Base-by-base conservation (phyloP, 768 basidiomycete genomes). In the Lactifluus subvellereus region DNA sequence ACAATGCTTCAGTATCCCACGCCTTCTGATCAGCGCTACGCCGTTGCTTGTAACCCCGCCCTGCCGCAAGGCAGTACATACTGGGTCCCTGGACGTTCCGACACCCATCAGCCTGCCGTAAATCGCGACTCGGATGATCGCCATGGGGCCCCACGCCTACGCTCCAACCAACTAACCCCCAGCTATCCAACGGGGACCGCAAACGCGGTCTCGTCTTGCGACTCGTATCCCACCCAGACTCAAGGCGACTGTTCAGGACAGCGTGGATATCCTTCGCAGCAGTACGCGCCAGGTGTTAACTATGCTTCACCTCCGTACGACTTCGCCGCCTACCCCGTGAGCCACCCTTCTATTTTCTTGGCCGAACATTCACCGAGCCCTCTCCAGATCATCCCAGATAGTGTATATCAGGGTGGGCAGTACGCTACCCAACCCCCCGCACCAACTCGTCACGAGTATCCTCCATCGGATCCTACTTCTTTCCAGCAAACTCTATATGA, bases 251-350 rank as follows among this genome's bases (percentile, higher is more conserved):
- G 38, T 18, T 13, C 63, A 13, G 52, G 27, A 9, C 63, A 57
- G 13, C 53, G 47, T 33, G 13, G n/a, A 20, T 64, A 66, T 32
- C 38, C 43, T 42, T n/a, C 53, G 1, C 61, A 64, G 42, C 32
- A 43, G 32, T 50, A 54, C 35, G 5, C 42, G 8, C 6, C 53
- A 8, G 11, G 3, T 18, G 62, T 52, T n/a, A 66, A 66, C 45
- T 66, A 65, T 27, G 38, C 43, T 3, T 3, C 16, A 10, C 58
- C 66, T 20, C 66, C 59, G 3, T 66, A 54, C 22, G 66, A 66
- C 53, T 57, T 66, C 13, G 62, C 55, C 13, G 65, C 53, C 30
- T 66, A 65, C 30, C 65, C 62, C n/a, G 65, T 66, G 42, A 40
- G 62, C 40, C 20, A 10, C 22, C 11, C 14, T 13, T 55, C 11